These are phyloP conservation scores for Lasiodiplodia sp. DNA, from an alignment of 2,329 filamentous ascomycete species.

Conservation along the genomic window DNA sequence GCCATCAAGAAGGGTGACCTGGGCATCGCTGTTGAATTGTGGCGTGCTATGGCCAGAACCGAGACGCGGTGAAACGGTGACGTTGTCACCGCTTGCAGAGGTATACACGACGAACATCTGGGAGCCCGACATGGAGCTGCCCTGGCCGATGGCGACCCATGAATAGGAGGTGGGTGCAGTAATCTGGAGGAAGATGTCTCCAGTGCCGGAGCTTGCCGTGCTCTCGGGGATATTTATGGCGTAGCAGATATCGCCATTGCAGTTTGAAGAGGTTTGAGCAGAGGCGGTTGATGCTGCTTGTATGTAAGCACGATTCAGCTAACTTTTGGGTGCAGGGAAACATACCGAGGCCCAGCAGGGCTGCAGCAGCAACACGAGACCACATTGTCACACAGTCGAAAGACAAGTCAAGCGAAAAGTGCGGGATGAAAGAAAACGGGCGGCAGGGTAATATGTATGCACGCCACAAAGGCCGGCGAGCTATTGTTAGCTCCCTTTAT, in stretches of 20 bases:
- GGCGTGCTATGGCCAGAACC: constrained; percentile 56
- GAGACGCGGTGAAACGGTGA: constrained; percentile 63
- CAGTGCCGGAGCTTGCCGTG: constrained; percentile 58
- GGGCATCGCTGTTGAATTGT: constrained; percentile 48
- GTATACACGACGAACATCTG: constrained; percentile 68
- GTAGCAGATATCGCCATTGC: constrained; percentile 51
- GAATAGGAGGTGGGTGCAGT: constrained; percentile 59
- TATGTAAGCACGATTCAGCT: neutral
- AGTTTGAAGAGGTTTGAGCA: constrained; percentile 27
- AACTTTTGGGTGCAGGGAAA: neutral
- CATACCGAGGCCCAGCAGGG: constrained; percentile 28
- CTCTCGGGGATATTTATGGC: constrained; percentile 62
- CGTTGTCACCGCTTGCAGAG: constrained; percentile 59
- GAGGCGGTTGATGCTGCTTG: constrained; percentile 17
- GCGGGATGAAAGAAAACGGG: neutral
- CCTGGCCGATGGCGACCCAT: constrained; percentile 66
- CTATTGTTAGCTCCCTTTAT: constrained; percentile 26
- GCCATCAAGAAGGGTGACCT: constrained; percentile 60
- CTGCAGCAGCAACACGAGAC: constrained; percentile 25
- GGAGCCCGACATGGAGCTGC: constrained; percentile 59
- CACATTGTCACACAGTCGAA: constrained; percentile 17
- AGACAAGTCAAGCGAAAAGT: neutral
- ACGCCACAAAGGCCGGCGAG: constrained; percentile 16
- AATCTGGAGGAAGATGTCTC: constrained; percentile 67
- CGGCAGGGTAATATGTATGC: constrained; percentile 14